A percentile compares a stretch with the other conserved stretches of the same genome.
phyloP scores from a whole-genome alignment of 1,284 basidiomycete genomes.

The Volvariella surrecta region DNA sequence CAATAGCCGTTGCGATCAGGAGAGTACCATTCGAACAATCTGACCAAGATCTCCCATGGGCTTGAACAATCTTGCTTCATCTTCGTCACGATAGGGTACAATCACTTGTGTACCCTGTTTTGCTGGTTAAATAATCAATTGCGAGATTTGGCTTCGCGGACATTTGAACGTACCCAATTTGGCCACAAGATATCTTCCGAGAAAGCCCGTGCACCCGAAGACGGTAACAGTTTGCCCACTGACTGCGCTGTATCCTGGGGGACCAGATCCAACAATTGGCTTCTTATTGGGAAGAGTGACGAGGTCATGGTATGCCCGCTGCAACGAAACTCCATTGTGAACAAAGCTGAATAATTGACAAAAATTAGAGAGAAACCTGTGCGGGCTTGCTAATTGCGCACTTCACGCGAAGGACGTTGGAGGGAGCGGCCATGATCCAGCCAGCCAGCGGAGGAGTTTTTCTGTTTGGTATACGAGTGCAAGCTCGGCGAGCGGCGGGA shows the following conservation, averaged over 20 bases:
- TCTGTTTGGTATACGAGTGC: constrained; percentile 7
- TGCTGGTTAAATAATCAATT: constrained; percentile 34
- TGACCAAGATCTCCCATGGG: constrained; percentile 96
- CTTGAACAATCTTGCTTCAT: constrained; percentile 87
- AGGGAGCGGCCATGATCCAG: constrained; percentile 36
- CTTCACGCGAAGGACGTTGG: constrained; percentile 41
- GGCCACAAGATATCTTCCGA: constrained; percentile 90
- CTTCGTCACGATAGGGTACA: constrained; percentile 93
- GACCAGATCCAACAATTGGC: constrained; percentile 66
- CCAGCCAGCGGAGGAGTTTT: constrained; percentile 6
- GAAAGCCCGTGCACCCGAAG: constrained; percentile 94
- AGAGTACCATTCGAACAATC: constrained; percentile 83
- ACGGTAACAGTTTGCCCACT: constrained; percentile 92
- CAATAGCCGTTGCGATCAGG: constrained; percentile 1
- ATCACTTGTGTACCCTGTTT: constrained; percentile 93
- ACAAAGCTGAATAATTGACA: constrained; percentile 4
- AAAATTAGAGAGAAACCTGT: constrained; percentile 26
- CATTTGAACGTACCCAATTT: constrained; percentile 60
- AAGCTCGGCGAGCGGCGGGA: constrained; percentile 31
- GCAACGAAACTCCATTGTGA: constrained; percentile 10
- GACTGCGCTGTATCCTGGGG: constrained; percentile 80
- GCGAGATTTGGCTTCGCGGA: constrained; percentile 4
- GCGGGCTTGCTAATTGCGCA: constrained; percentile 32
- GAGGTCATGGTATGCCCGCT: constrained; percentile 70
- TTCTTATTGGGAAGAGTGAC: constrained; percentile 51